A percentile compares a stretch with the other conserved stretches of the same genome.
phyloP scores from a whole-genome alignment of 2,329 filamentous ascomycete species.

The Dothidotthia symphoricarpi region DNA sequence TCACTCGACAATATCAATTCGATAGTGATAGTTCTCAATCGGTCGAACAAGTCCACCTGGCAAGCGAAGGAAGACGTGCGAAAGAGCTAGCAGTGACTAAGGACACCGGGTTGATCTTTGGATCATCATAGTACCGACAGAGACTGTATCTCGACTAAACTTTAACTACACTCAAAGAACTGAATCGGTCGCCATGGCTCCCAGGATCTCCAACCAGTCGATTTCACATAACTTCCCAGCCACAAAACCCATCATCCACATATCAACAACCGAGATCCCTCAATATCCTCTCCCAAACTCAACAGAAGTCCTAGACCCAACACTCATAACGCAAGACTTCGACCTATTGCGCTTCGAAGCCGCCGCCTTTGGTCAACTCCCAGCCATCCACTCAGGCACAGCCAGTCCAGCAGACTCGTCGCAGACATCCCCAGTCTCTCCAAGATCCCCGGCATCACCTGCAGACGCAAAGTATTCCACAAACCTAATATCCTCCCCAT shows the following conservation, averaged over 20 bases:
- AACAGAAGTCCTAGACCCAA: constrained; percentile 21
- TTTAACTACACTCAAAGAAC: not conserved
- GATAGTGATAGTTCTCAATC: too few species aligned
- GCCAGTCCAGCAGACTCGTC: not conserved
- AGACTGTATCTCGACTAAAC: not conserved
- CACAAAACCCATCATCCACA: not conserved
- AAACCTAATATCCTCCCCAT: constrained; percentile 70
- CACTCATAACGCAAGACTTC: constrained; percentile 31
- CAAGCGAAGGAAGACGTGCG: not conserved
- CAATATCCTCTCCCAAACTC: not conserved
- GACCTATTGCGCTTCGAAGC: constrained; percentile 36
- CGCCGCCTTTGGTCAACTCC: constrained; percentile 31
- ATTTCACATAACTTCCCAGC: not conserved
- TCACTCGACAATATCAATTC: too few species aligned
- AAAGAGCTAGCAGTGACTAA: too few species aligned
- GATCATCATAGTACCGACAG: not conserved
- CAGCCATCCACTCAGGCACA: not conserved
- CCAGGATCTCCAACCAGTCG: not conserved
- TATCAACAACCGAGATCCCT: not conserved
- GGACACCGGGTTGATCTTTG: too few species aligned
- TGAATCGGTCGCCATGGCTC: constrained; percentile 1
- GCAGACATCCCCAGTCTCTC: not conserved
- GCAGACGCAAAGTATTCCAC: constrained; percentile 14
- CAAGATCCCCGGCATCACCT: not conserved
- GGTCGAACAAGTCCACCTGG: too few species aligned